Conservation (phyloP, 495 filamentous ascomycete genomes). For the Halenospora varia region DNA sequence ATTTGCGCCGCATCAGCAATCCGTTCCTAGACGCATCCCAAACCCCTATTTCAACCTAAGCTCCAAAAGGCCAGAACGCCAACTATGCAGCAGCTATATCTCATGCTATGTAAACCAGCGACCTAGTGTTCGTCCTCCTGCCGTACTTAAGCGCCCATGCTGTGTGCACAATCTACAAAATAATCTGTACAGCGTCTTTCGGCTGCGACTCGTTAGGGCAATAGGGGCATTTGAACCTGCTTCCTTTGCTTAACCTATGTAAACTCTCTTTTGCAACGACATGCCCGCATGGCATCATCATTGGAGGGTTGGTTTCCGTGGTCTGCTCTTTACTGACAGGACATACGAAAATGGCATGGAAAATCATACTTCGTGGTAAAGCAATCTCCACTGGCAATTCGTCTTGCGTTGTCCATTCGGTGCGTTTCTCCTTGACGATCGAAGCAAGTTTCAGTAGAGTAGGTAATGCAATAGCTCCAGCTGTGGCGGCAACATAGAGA, state of each 20-base stretch:
- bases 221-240: constrained; percentile 90
- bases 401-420: constrained; percentile 88
- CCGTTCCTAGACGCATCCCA: not conserved
- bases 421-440: constrained; percentile 80
- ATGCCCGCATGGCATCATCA: constrained; percentile 98
- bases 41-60: not conserved
- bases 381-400: constrained; percentile 93
- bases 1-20: not conserved
- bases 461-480: constrained; percentile 86
- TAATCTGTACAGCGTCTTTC: constrained; percentile 71
- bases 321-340: constrained; percentile 95
- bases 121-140: not conserved
- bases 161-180: constrained; percentile 32
- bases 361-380: constrained; percentile 79
- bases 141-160: not conserved
- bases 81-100: not conserved
- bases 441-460: constrained; percentile 75
- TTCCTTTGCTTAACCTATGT: constrained; percentile 69
- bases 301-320: constrained; percentile 88
- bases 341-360: constrained; percentile 96
- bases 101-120: not conserved
- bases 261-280: constrained; percentile 85
- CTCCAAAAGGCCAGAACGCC: not conserved
- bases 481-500: constrained; percentile 85
- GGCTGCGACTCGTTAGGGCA: constrained; percentile 81